Conservation (phyloP, 345 rosid species). For the Moricandia arvensis region DNA sequence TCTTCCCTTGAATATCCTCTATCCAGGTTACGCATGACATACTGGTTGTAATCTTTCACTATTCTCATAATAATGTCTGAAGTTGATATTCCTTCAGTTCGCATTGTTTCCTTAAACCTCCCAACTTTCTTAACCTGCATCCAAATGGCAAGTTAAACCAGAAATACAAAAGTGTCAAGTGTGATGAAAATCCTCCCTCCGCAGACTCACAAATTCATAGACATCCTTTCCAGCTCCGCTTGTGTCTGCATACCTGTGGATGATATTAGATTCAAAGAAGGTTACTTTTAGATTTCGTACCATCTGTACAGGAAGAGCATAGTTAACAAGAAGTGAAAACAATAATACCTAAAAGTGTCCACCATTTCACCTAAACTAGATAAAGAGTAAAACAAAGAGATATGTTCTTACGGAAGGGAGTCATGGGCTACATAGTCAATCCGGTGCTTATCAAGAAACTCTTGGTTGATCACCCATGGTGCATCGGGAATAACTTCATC, state of each 20-base stretch:
- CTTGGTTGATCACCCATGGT: conserved; percentile 86
- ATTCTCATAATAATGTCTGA: conserved; percentile 94
- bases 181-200: not conserved
- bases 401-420: conserved; percentile 70
- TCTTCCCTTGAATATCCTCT: conserved; percentile 94
- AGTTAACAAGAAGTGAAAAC: conserved; percentile 4
- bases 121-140: conserved; percentile 80
- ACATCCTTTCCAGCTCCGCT: conserved; percentile 92
- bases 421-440: conserved; percentile 91
- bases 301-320: not conserved
- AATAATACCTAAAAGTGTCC: not conserved
- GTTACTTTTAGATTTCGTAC: conserved; percentile 1
- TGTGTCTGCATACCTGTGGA: conserved; percentile 79
- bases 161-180: not conserved
- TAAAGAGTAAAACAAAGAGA: not conserved
- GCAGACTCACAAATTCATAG: conserved; percentile 83
- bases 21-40: conserved; percentile 88
- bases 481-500: conserved; percentile 93
- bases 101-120: conserved; percentile 84
- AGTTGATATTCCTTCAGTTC: conserved; percentile 93
- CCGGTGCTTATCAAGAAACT: conserved; percentile 74
- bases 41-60: conserved; percentile 89
- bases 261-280: not conserved
- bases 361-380: not conserved
- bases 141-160: conserved; percentile 21